Evolutionary conservation across 768 basidiomycete species (phyloP).

Genomic region (Xerocomellus intermedius): DNA sequence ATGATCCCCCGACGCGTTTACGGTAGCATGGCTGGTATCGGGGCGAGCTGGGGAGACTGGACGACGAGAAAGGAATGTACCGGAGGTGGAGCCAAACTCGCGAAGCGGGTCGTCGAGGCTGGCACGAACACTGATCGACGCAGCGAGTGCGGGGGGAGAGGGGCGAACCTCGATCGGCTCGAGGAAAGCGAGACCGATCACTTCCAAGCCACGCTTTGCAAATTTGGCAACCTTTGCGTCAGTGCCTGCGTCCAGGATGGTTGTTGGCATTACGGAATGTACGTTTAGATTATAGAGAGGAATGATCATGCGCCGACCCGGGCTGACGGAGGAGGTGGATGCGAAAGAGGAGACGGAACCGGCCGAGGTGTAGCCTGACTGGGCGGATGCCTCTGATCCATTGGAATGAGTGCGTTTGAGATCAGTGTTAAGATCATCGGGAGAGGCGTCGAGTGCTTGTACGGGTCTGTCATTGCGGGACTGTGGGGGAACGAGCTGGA

Average conservation of each 20-base stretch:
- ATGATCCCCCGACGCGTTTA: background rate
- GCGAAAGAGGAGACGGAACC: constrained; percentile 39
- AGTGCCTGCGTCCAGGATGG: constrained; percentile 84
- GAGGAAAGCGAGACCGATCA: constrained; percentile 73
- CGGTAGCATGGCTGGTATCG: background rate
- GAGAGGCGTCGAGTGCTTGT: constrained; percentile 44
- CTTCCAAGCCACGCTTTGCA: constrained; percentile 66
- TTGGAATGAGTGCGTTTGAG: constrained; percentile 37
- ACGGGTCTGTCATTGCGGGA: constrained; percentile 42
- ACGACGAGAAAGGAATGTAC: constrained; percentile 4
- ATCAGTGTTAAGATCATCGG: constrained; percentile 30
- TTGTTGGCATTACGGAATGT: constrained; percentile 84
- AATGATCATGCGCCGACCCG: constrained; percentile 70
- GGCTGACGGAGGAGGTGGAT: constrained; percentile 43
- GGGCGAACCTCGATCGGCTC: constrained; percentile 78
- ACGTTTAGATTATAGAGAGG: constrained; percentile 86
- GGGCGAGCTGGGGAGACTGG: constrained; percentile 11
- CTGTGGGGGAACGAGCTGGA: constrained; percentile 78
- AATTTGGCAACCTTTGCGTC: constrained; percentile 85
- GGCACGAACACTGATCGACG: constrained; percentile 25
- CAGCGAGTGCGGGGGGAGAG: constrained; percentile 11
- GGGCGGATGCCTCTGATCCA: constrained; percentile 49
- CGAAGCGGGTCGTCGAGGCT: constrained; percentile 27
- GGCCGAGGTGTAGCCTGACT: constrained; percentile 51
- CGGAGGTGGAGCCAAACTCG: constrained; percentile 20